phyloP scores from a whole-genome alignment of 1,284 basidiomycete genomes.

The Microbotryum lychnidis-dioicae region DNA sequence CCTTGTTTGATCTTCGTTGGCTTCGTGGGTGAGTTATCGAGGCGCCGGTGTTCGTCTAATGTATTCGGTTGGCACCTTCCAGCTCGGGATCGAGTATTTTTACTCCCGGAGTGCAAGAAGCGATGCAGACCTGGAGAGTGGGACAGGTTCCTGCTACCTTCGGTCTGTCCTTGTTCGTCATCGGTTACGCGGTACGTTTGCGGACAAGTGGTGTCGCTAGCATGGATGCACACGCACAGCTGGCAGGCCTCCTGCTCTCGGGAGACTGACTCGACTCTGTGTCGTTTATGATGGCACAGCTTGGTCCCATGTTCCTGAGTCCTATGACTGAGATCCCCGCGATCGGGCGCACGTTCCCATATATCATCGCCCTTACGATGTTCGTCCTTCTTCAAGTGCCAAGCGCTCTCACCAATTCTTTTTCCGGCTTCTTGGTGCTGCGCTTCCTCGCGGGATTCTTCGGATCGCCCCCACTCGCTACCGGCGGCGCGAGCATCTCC shows the following conservation, averaged over 20 bases:
- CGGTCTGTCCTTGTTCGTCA: slow-evolving; percentile 24
- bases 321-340: slow-evolving; percentile 22
- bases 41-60: no score
- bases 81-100: slow-evolving; percentile 11
- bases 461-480: slow-evolving; percentile 39
- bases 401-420: slow-evolving; percentile 37
- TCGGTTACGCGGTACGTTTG: slow-evolving; percentile 9
- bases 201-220: no score
- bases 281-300: no score
- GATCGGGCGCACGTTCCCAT: slow-evolving; percentile 34
- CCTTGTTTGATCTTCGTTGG: no score
- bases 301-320: slow-evolving; percentile 14
- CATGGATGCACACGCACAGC: no score
- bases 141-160: slow-evolving; percentile 13
- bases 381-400: slow-evolving; percentile 40
- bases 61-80: no score
- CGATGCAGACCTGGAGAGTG: slow-evolving; percentile 14
- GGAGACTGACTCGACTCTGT: no score
- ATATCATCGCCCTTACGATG: slow-evolving; percentile 38
- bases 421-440: slow-evolving; percentile 37
- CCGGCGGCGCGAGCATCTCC: slow-evolving; percentile 30
- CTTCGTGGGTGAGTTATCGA: no score
- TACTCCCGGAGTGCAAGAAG: slow-evolving; percentile 11
- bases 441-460: slow-evolving; percentile 42
- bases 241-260: no score